These are phyloP conservation scores for Psilocybe subaeruginosa DNA, from an alignment of 768 basidiomycete genomes.

Conservation along the genomic window DNA sequence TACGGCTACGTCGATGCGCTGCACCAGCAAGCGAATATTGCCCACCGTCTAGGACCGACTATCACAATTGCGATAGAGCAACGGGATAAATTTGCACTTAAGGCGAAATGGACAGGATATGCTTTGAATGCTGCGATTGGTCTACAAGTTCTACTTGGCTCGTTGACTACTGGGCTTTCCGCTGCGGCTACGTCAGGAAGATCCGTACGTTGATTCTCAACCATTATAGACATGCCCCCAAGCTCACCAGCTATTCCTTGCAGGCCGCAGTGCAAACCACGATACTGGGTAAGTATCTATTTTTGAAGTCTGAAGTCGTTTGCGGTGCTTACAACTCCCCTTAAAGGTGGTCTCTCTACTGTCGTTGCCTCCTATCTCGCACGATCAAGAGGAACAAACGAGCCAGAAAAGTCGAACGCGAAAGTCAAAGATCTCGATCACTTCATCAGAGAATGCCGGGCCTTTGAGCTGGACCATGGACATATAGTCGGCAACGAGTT, in stretches of 20 bases:
- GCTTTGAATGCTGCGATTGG: slow-evolving; percentile 54
- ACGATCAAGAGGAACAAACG: slow-evolving; percentile 67
- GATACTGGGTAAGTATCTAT: slow-evolving; percentile 1
- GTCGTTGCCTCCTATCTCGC: slow-evolving; percentile 77
- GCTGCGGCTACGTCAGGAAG: slow-evolving; percentile 22
- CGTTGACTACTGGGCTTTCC: slow-evolving; percentile 68
- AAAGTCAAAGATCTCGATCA: slow-evolving; percentile 65
- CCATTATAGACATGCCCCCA: too few relatives aligned
- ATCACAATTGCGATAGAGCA: slow-evolving; percentile 5
- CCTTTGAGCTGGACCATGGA: slow-evolving; percentile 62
- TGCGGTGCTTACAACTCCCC: not conserved
- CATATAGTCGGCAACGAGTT: slow-evolving; percentile 37
- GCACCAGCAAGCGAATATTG: not conserved
- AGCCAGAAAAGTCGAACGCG: slow-evolving; percentile 62
- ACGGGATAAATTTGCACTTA: slow-evolving; percentile 10
- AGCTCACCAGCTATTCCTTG: not conserved
- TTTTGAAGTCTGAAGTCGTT: not conserved
- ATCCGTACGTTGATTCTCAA: not conserved
- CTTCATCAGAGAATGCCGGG: slow-evolving; percentile 63
- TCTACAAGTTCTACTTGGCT: slow-evolving; percentile 65
- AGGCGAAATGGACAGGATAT: slow-evolving; percentile 14
- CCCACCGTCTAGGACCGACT: slow-evolving; percentile 4
- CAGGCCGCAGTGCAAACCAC: slow-evolving; percentile 9
- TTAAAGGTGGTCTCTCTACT: slow-evolving; percentile 62
- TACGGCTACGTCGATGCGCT: not conserved